A percentile compares a stretch with the other conserved stretches of the same genome.
Conservation (phyloP, 352 stramenopile genomes). For the Peronospora belbahrii region DNA sequence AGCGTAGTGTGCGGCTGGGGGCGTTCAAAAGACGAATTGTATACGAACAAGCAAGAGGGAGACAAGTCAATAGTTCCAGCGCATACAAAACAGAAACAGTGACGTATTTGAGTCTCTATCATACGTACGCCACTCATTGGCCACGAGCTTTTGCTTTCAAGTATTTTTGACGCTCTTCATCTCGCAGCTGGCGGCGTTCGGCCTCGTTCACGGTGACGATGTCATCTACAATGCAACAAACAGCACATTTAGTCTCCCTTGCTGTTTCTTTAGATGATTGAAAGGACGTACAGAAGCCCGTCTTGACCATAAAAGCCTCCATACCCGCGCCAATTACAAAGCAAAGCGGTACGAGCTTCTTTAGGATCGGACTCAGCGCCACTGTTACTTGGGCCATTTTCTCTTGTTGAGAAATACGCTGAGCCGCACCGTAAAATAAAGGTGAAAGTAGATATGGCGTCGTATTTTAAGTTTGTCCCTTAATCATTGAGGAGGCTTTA, state of each 20-base stretch:
- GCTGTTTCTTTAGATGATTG: neutral
- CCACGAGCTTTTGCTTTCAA: conserved; percentile 22
- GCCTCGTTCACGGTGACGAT: conserved; percentile 76
- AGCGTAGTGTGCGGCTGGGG: conserved; percentile 5
- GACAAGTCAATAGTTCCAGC: neutral
- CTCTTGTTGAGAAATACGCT: too few species aligned
- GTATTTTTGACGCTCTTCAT: conserved; percentile 44
- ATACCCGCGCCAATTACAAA: conserved; percentile 79
- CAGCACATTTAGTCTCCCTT: conserved; percentile 6
- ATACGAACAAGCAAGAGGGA: neutral
- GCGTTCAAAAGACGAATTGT: neutral
- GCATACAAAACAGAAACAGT: conserved; percentile 17
- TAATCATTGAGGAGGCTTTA: too few species aligned
- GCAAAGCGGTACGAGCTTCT: conserved; percentile 79
- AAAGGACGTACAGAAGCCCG: conserved; percentile 64
- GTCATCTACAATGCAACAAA: conserved; percentile 43
- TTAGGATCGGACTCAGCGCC: conserved; percentile 62
- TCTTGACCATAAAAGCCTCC: conserved; percentile 88
- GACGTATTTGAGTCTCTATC: conserved; percentile 7
- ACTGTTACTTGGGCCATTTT: conserved; percentile 18
- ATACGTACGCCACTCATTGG: conserved; percentile 6
- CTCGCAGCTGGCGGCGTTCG: conserved; percentile 55
- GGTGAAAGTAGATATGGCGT: too few species aligned
- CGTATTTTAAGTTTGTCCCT: too few species aligned
- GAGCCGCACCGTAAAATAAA: too few species aligned